A percentile compares a stretch with the other conserved stretches of the same genome.
These are phyloP conservation scores for Phyllosticta citribraziliensis DNA, from an alignment of 2,329 filamentous ascomycete species.

Conservation along the genomic window DNA sequence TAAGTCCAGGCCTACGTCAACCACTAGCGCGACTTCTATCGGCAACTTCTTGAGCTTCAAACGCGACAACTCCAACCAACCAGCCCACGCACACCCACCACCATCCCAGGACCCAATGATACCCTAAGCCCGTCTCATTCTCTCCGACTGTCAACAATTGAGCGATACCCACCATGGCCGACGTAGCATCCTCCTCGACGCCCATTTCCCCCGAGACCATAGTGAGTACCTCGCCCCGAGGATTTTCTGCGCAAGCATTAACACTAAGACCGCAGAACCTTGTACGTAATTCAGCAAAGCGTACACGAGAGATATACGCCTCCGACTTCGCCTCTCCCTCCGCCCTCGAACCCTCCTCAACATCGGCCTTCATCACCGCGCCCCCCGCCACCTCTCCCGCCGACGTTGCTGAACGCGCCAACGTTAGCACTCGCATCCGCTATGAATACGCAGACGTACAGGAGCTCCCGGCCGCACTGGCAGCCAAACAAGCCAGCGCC, in stretches of 20 bases:
- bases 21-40: not conserved
- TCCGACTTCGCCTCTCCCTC: slow-evolving; percentile 39
- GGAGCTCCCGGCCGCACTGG: slow-evolving; percentile 66
- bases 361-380: slow-evolving; percentile 31
- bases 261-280: slow-evolving; percentile 1
- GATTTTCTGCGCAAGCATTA: not conserved
- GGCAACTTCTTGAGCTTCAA: not conserved
- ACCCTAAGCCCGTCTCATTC: not conserved
- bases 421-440: slow-evolving; percentile 49
- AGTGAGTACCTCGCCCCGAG: not conserved
- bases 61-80: not conserved
- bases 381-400: slow-evolving; percentile 35
- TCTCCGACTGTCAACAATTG: not conserved
- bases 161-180: slow-evolving; percentile 6
- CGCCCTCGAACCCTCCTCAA: slow-evolving; percentile 32
- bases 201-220: slow-evolving; percentile 3
- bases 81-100: not conserved
- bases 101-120: not conserved
- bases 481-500: slow-evolving; percentile 64
- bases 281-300: slow-evolving; percentile 39
- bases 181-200: slow-evolving; percentile 3
- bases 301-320: slow-evolving; percentile 45
- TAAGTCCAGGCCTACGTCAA: not conserved
- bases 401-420: slow-evolving; percentile 35
- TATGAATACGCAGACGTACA: slow-evolving; percentile 70